phyloP scores from a whole-genome alignment of 2,329 filamentous ascomycete genomes.

The Phyllosticta citribraziliensis region DNA sequence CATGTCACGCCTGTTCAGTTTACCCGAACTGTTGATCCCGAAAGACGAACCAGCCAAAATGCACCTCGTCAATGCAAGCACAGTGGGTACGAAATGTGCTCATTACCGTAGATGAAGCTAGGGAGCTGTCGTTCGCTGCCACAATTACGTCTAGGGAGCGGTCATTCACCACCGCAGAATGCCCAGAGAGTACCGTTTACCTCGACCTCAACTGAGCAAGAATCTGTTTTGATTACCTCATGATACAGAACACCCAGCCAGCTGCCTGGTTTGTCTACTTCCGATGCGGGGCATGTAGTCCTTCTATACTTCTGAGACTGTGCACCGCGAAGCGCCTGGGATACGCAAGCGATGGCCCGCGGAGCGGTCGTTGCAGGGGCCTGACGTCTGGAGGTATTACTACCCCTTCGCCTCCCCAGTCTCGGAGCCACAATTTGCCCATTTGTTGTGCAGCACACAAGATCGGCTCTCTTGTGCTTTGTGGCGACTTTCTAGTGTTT shows the following conservation, averaged over 20 bases:
- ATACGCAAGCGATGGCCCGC: neutral
- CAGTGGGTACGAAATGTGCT: too few species aligned
- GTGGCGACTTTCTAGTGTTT: neutral
- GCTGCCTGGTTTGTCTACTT: neutral
- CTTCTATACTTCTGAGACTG: neutral
- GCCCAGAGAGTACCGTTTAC: too few species aligned
- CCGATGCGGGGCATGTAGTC: neutral
- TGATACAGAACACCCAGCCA: neutral
- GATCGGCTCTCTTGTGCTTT: neutral
- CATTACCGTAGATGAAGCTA: too few species aligned
- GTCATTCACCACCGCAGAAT: too few species aligned
- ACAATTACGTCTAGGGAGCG: too few species aligned
- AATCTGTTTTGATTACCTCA: neutral
- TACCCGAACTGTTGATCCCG: too few species aligned
- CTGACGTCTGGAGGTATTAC: neutral
- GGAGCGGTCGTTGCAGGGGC: neutral
- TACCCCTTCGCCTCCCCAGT: neutral
- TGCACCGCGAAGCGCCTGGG: neutral
- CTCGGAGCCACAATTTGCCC: neutral
- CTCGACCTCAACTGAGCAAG: neutral
- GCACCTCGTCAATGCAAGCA: too few species aligned
- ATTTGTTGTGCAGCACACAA: neutral
- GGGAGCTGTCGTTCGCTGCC: too few species aligned
- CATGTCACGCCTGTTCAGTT: neutral
- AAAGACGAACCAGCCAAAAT: too few species aligned